phyloP scores from a whole-genome alignment of 352 stramenopile genomes.

The Pythium angustatum region DNA sequence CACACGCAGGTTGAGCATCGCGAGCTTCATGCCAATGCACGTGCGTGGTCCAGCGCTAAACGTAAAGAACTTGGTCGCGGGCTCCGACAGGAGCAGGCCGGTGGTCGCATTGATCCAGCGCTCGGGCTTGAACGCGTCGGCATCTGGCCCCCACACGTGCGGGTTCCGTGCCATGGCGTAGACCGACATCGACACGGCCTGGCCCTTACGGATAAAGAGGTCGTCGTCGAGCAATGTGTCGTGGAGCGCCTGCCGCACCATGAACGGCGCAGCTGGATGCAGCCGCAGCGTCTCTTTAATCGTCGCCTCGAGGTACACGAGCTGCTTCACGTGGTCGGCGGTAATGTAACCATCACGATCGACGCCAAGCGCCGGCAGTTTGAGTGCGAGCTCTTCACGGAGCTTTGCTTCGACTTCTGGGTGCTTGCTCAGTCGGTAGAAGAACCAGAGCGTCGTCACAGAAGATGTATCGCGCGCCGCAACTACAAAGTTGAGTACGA shows the following conservation, averaged over 20 bases:
- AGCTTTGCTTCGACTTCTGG: slow-evolving; percentile 49
- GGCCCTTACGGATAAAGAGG: slow-evolving; percentile 29
- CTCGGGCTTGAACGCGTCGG: slow-evolving; percentile 26
- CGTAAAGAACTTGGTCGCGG: slow-evolving; percentile 33
- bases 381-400: slow-evolving; percentile 40
- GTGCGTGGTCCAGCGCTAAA: slow-evolving; percentile 49
- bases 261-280: slow-evolving; percentile 55
- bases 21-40: slow-evolving; percentile 49
- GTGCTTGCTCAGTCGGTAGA: slow-evolving; percentile 65
- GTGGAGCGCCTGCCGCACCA: slow-evolving; percentile 54
- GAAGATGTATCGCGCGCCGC: slow-evolving; percentile 76
- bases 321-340: slow-evolving; percentile 12
- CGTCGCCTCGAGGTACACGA: slow-evolving; percentile 61
- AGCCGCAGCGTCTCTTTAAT: slow-evolving; percentile 66
- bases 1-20: slow-evolving; percentile 35
- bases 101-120: slow-evolving; percentile 42
- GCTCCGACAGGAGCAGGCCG: slow-evolving; percentile 11
- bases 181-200: slow-evolving; percentile 26
- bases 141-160: slow-evolving; percentile 18
- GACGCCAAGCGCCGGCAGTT: slow-evolving; percentile 4
- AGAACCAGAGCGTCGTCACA: slow-evolving; percentile 62
- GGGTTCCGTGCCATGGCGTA: slow-evolving; percentile 39
- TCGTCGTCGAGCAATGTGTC: slow-evolving; percentile 50
- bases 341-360: slow-evolving; percentile 5
- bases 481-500: slow-evolving; percentile 66